phyloP scores from a whole-genome alignment of 1,284 basidiomycete species.

The Pseudozyma sp. region DNA sequence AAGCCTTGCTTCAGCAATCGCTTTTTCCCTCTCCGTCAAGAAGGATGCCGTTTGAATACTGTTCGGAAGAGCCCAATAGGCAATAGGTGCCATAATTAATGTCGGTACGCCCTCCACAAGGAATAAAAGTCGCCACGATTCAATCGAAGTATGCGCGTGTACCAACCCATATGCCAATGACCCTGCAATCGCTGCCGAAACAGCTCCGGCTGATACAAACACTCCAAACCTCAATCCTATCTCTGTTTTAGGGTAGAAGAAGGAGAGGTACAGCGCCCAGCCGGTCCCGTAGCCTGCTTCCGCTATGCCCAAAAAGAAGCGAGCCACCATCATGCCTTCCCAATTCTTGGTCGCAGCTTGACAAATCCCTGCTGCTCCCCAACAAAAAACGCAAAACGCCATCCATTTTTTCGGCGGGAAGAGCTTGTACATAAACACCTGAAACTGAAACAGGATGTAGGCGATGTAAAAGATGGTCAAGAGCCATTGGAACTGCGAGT shows the following conservation, averaged over 20 bases:
- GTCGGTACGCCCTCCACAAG: constrained; percentile 64
- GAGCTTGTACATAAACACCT: constrained; percentile 59
- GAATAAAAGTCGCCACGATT: constrained; percentile 59
- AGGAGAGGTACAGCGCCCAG: constrained; percentile 54
- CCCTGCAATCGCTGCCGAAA: constrained; percentile 51
- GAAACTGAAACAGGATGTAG: constrained; percentile 60
- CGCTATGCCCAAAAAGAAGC: constrained; percentile 58
- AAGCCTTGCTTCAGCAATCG: constrained; percentile 57
- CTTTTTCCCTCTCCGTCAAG: constrained; percentile 52
- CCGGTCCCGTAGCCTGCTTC: constrained; percentile 65
- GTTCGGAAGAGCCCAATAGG: constrained; percentile 59
- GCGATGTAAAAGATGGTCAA: constrained; percentile 59
- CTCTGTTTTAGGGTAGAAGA: constrained; percentile 64
- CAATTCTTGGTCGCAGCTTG: constrained; percentile 58
- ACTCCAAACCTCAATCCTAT: constrained; percentile 61
- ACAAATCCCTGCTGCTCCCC: constrained; percentile 54
- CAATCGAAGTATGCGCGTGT: constrained; percentile 45
- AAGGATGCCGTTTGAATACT: constrained; percentile 52
- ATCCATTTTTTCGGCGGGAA: constrained; percentile 57
- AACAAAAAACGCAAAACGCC: constrained; percentile 52
- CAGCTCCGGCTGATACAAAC: constrained; percentile 40
- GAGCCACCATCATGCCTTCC: constrained; percentile 55
- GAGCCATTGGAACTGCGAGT: constrained; percentile 61
- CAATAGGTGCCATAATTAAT: constrained; percentile 50
- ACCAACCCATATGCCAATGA: constrained; percentile 65